A percentile compares a stretch with the other conserved stretches of the same genome.
Conservation (phyloP, 2,329 filamentous ascomycete species). For the Scytalidium lignicola region DNA sequence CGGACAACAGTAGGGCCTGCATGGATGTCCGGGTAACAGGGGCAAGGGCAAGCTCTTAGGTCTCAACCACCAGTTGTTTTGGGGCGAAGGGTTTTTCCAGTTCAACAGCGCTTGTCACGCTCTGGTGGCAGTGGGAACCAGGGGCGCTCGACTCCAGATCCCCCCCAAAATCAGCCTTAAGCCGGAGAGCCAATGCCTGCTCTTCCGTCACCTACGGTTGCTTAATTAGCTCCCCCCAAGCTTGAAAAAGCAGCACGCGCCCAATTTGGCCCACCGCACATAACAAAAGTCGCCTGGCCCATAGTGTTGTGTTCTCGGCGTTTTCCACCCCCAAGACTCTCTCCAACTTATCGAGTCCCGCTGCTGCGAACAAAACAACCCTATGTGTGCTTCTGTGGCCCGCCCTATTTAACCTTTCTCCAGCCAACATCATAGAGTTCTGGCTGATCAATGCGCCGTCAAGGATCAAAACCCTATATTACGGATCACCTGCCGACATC, state of each 20-base stretch:
- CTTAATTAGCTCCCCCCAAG: too few species aligned
- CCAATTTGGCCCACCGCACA: slow-evolving; percentile 13
- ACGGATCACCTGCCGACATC: slow-evolving; percentile 27
- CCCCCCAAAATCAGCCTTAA: slow-evolving; percentile 30
- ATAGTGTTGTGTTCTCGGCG: neutral
- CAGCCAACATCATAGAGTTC: slow-evolving; percentile 15
- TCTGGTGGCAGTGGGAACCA: neutral
- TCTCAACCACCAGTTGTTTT: neutral
- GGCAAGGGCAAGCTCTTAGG: slow-evolving; percentile 11
- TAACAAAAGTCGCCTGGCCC: slow-evolving; percentile 15
- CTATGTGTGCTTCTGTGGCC: slow-evolving; percentile 10
- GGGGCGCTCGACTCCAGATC: slow-evolving; percentile 11
- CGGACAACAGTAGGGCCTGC: slow-evolving; percentile 10
- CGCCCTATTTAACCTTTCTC: slow-evolving; percentile 6
- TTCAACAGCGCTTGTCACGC: neutral
- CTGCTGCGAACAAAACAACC: slow-evolving; percentile 15
- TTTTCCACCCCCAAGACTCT: slow-evolving; percentile 8
- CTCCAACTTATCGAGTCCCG: slow-evolving; percentile 16
- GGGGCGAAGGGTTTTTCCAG: neutral
- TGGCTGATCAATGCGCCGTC: slow-evolving; percentile 23
- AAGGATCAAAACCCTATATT: slow-evolving; percentile 19
- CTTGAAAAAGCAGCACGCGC: slow-evolving; percentile 14
- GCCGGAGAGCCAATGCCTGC: slow-evolving; percentile 24
- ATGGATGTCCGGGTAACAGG: slow-evolving; percentile 20
- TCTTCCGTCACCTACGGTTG: slow-evolving; percentile 22